These are phyloP conservation scores for Diaporthe ilicicola DNA, from an alignment of 2,329 filamentous ascomycete genomes.

Conservation along the genomic window DNA sequence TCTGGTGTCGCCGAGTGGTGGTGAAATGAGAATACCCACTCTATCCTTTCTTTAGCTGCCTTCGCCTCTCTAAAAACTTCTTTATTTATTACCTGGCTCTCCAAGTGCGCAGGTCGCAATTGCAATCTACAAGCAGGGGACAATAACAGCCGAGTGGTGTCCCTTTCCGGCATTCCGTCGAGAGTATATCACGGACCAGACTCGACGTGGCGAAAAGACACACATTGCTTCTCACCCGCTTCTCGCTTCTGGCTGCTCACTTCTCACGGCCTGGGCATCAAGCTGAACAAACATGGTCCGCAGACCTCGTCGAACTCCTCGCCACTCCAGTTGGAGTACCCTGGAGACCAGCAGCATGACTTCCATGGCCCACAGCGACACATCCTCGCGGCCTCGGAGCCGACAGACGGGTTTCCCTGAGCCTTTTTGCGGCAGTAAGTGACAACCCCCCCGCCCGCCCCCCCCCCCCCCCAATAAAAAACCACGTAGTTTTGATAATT, in stretches of 20 bases:
- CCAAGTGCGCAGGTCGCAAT: slow-evolving; percentile 12
- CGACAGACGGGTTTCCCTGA: slow-evolving; percentile 63
- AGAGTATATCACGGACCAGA: not conserved
- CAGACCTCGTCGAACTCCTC: slow-evolving; percentile 29
- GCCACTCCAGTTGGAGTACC: slow-evolving; percentile 26
- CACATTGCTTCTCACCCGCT: not conserved
- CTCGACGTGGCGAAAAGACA: not conserved
- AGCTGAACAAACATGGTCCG: slow-evolving; percentile 32
- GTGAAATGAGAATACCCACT: slow-evolving; percentile 28
- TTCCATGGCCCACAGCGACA: slow-evolving; percentile 31
- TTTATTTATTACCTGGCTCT: slow-evolving; percentile 8
- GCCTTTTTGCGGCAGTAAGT: slow-evolving; percentile 56
- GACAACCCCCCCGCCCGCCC: not conserved
- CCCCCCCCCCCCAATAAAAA: too few species aligned
- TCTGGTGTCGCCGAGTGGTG: not conserved
- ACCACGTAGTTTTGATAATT: not conserved
- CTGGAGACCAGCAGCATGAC: slow-evolving; percentile 28
- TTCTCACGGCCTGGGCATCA: not conserved
- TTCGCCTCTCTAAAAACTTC: slow-evolving; percentile 11
- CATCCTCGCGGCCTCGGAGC: slow-evolving; percentile 34
- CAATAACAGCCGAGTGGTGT: slow-evolving; percentile 26
- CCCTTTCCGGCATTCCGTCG: slow-evolving; percentile 17
- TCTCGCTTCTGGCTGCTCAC: not conserved
- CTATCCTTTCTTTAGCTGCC: slow-evolving; percentile 24
- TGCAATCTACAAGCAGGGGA: slow-evolving; percentile 20